phyloP scores from a whole-genome alignment of 2,329 filamentous ascomycete genomes.

The Paramyrothecium roridum region DNA sequence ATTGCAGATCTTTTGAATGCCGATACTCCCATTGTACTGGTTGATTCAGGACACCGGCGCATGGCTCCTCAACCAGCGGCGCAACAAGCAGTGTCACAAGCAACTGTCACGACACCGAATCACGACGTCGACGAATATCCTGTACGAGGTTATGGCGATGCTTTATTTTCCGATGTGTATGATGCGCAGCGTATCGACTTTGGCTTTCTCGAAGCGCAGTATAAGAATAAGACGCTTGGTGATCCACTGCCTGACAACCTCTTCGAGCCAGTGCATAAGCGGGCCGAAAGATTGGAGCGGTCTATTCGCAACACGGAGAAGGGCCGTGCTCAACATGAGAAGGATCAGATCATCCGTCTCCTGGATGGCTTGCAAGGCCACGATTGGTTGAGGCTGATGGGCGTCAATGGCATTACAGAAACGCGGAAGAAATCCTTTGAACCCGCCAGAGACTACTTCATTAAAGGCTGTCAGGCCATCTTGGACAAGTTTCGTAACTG shows the following conservation, averaged over 20 bases:
- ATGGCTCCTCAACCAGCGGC: constrained; percentile 12
- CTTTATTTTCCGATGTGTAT: constrained; percentile 52
- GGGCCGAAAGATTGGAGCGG: constrained; percentile 57
- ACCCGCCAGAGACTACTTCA: constrained; percentile 79
- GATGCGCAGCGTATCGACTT: constrained; percentile 57
- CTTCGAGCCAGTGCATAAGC: constrained; percentile 53
- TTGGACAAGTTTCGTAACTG: constrained; percentile 85
- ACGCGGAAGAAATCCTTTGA: constrained; percentile 84
- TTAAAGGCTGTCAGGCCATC: constrained; percentile 75
- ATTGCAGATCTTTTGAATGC: constrained; percentile 65
- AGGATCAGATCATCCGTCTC: constrained; percentile 60
- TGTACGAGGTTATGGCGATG: constrained; percentile 53
- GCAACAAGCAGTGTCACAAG: constrained; percentile 22
- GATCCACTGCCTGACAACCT: constrained; percentile 56
- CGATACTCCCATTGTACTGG: constrained; percentile 70
- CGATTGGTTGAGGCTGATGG: constrained; percentile 92
- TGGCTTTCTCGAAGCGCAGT: constrained; percentile 46
- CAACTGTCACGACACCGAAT: not conserved
- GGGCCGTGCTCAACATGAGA: constrained; percentile 64
- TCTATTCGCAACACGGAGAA: constrained; percentile 63
- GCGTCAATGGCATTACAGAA: constrained; percentile 81
- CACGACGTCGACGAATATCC: constrained; percentile 24
- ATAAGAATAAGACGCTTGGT: constrained; percentile 37
- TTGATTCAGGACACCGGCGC: constrained; percentile 48
- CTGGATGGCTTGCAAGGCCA: constrained; percentile 83